phyloP scores from a whole-genome alignment of 176 grass and related monocot genomes.

The Paspalum vaginatum region DNA sequence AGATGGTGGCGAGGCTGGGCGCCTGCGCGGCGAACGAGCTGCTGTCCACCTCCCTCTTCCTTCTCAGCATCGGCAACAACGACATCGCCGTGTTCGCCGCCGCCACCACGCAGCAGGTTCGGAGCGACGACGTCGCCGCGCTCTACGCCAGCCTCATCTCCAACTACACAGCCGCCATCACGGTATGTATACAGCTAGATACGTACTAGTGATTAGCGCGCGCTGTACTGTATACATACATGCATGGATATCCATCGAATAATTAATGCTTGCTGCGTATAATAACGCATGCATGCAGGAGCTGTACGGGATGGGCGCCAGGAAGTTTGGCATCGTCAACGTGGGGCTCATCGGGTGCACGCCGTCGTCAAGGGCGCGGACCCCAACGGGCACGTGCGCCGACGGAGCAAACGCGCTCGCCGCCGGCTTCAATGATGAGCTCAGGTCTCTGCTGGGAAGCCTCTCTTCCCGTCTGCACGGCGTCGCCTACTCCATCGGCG shows the following conservation, averaged over 20 bases:
- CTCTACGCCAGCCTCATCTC: constrained; percentile 22
- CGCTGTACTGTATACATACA: too few species aligned
- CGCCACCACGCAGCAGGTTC: not conserved
- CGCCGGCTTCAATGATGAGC: not conserved
- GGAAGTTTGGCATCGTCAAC: constrained; percentile 43
- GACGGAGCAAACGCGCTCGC: constrained; percentile 21
- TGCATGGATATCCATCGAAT: too few species aligned
- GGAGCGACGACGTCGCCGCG: not conserved
- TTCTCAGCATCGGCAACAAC: constrained; percentile 29
- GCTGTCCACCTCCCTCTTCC: constrained; percentile 36
- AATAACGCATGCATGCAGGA: too few species aligned
- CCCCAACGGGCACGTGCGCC: constrained; percentile 7
- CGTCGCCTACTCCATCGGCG: constrained; percentile 34
- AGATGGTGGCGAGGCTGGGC: constrained; percentile 15
- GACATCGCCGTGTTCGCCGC: constrained; percentile 28
- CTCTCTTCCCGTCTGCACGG: constrained; percentile 22
- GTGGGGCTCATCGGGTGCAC: constrained; percentile 39
- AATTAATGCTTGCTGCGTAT: too few species aligned
- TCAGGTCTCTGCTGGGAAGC: not conserved
- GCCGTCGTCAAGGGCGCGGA: not conserved
- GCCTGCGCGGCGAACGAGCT: not conserved
- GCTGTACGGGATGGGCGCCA: constrained; percentile 35
- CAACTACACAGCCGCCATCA: constrained; percentile 31
- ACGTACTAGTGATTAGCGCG: too few species aligned
- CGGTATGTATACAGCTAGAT: too few species aligned